Evolutionary conservation across 345 rosid genomes (phyloP).

Genomic region (Microthlaspi erraticum): DNA sequence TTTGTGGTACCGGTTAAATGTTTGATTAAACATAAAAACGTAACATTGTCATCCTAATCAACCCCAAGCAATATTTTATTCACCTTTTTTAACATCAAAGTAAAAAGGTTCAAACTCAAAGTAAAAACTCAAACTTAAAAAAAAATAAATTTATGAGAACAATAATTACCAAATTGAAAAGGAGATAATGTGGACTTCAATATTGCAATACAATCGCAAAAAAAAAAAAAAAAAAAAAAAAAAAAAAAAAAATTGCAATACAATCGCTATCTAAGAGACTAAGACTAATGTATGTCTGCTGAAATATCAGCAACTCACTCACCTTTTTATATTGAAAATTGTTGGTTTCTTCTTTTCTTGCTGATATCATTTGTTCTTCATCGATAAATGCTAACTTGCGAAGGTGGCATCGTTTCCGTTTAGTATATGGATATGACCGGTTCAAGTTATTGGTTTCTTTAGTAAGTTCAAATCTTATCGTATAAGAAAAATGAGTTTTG

Average conservation of each 20-base stretch:
- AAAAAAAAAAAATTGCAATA: too few species aligned
- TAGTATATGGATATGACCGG: background rate
- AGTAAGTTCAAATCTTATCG: background rate
- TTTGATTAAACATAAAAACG: too few species aligned
- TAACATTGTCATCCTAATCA: too few species aligned
- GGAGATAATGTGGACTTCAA: too few species aligned
- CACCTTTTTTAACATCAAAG: too few species aligned
- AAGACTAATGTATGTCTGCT: constrained; percentile 20
- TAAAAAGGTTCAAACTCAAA: too few species aligned
- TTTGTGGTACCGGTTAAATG: too few species aligned
- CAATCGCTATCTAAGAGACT: background rate
- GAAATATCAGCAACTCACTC: constrained; percentile 11
- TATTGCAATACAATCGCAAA: background rate
- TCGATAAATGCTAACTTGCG: constrained; percentile 6
- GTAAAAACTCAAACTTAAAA: too few species aligned
- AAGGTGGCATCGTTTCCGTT: background rate
- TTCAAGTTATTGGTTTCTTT: background rate
- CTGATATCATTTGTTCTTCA: background rate
- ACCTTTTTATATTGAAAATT: constrained; percentile 12
- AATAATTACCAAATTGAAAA: too few species aligned
- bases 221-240: too few species aligned
- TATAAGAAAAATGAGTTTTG: background rate
- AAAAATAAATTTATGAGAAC: too few species aligned
- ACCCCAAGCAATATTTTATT: too few species aligned
- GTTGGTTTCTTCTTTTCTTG: background rate